Evolutionary conservation across 345 rosid genomes (phyloP), one percentile per base, ranked within the genome.

Genomic region (Bruguiera gymnorhiza): DNA sequence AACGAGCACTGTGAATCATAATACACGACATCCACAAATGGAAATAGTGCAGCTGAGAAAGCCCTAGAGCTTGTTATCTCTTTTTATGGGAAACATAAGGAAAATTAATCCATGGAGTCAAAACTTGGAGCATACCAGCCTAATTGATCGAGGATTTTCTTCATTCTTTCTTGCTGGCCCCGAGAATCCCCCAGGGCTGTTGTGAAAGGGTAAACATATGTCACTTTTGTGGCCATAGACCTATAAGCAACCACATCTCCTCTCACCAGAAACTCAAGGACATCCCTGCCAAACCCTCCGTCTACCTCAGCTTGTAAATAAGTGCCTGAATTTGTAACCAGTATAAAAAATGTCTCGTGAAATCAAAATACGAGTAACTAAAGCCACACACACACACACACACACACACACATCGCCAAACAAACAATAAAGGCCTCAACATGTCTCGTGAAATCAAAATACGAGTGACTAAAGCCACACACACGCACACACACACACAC

Each of bases 161-260:
- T 83, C 88, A 91, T 68, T 69, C 91, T 86, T 80, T 88, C 96
- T 71, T 85, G 83, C 76, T 89, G 95, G 59, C 97, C 96, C 66
- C 85, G 87, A 0, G 98, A 89, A 69, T 94, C 96, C 39, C 97
- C 97, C 10, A 91, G 81, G 24, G 97, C 93, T 46, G 98, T 89
- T 6, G 96, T 87, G 81, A 94, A 94, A 1, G 98, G 98, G 73
- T 94, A 94, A 19, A 94, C 80, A 82, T 85, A 91, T 10, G 96
- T 91, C 6, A 88, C 95, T 72, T 88, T 91, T 46, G 84, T 81
- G 51, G 96, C 95, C 97, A 87, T 87, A 8, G 74, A 74, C 78
- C 98, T 86, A 26, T 86, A 91, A 60, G 86, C 77, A 75, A 85
- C 95, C 71, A 84, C 93, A 66, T 89, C 97, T 67, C 87, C 84